Evolutionary conservation across 805 yeast genomes (phyloP), one percentile per base, ranked within the genome.

Genomic region (Debaryomyces prosopidis): DNA sequence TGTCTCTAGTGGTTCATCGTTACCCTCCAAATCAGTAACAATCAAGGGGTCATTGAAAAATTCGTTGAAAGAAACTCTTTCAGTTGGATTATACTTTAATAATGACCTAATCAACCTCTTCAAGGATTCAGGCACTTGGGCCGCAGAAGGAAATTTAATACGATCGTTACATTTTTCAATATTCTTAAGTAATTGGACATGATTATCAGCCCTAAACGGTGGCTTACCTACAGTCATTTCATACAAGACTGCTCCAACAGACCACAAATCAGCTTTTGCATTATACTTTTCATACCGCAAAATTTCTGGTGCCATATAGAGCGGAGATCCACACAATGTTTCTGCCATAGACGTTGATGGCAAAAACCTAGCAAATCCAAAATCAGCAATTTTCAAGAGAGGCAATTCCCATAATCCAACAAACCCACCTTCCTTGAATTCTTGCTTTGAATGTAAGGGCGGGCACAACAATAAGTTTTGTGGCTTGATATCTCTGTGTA

Each of bases 231-330:
- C 90, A 10, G 88, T 79, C 97, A 94, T 91, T 66, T 94, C 99
- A 66, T 85, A 94, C 10, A 91, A 70, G 1, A 94, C 98, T 1
- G 98, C 95, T 3, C 99, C 99, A 4, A 92, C 96, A 5, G 97
- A 90, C 99, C 99, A 94, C 51, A 94, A 68, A 62, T 94, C 99
- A 0, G 97, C 98, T 63, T 90, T 91, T 4, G 98, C 99, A 55
- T 91, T 90, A 69, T 94, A 94, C 66, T 90, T 94, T 63, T 94
- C 97, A 60, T 89, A 91, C 51, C 96, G 77, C 55, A 94, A 72
- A 39, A 94, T 94, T 68, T 94, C 99, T 0, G 99, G 99, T 0
- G 99, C 99, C 99, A 94, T 94, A 67, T 94, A 94, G 36, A 94
- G 76, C 3, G 99, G 99, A 9, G 96, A 89, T 1, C 99, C 99